phyloP scores from a whole-genome alignment of 2,329 filamentous ascomycete genomes.

The Colletotrichum graminicola region DNA sequence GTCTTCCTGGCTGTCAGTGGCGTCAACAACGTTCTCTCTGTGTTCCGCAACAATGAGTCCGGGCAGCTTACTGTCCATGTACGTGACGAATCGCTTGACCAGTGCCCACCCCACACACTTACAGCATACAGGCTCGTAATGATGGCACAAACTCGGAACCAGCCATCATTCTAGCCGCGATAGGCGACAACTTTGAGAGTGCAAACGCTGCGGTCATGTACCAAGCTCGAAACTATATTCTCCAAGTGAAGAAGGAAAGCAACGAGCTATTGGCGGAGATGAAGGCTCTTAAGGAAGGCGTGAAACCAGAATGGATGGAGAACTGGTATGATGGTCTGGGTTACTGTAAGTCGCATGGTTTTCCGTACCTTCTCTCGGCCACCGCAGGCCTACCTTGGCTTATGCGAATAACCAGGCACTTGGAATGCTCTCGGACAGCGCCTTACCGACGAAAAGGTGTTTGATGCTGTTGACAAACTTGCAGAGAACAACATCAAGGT shows the following conservation, averaged over 20 bases:
- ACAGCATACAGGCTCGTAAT: constrained; percentile 67
- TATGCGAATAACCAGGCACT: constrained; percentile 65
- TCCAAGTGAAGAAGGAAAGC: constrained; percentile 57
- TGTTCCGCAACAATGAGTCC: constrained; percentile 74
- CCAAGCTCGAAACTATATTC: constrained; percentile 78
- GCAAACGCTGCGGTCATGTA: constrained; percentile 88
- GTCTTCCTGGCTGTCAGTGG: constrained; percentile 85
- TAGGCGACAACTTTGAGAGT: constrained; percentile 78
- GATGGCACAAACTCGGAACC: constrained; percentile 70
- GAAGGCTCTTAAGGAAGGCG: constrained; percentile 58
- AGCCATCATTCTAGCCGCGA: constrained; percentile 76
- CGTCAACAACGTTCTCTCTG: constrained; percentile 75
- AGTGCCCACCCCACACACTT: constrained; percentile 22
- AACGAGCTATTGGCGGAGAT: constrained; percentile 61
- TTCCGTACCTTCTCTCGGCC: background rate
- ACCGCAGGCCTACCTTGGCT: background rate
- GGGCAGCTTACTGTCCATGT: constrained; percentile 78
- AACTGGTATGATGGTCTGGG: constrained; percentile 94
- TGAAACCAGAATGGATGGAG: constrained; percentile 78
- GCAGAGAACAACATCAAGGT: constrained; percentile 80
- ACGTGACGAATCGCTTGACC: constrained; percentile 47
- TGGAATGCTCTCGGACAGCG: constrained; percentile 94
- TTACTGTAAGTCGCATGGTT: constrained; percentile 72
- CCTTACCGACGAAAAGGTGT: constrained; percentile 83
- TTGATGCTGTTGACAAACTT: constrained; percentile 79